phyloP scores from a whole-genome alignment of 2,329 filamentous ascomycete species.

The Thermomyces lanuginosus region DNA sequence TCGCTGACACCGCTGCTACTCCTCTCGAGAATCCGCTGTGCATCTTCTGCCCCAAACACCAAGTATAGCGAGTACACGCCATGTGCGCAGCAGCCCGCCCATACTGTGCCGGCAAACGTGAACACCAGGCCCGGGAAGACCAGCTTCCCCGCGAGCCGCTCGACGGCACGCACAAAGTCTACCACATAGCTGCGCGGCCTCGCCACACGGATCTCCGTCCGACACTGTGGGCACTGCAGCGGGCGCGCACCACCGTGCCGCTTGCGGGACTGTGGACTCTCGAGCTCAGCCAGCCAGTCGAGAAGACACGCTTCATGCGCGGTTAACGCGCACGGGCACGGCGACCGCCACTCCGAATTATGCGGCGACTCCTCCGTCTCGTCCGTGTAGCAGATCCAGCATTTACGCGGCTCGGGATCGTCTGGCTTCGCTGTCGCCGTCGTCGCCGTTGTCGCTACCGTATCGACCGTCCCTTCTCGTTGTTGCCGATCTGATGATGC shows the following conservation, averaged over 20 bases:
- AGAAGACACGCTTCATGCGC: slow-evolving; percentile 83
- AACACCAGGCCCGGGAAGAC: slow-evolving; percentile 49
- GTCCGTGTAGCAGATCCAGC: slow-evolving; percentile 55
- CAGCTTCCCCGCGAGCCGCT: slow-evolving; percentile 40
- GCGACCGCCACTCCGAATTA: slow-evolving; percentile 59
- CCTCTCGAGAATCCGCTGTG: slow-evolving; percentile 35
- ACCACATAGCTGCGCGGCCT: slow-evolving; percentile 61
- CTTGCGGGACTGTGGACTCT: slow-evolving; percentile 41
- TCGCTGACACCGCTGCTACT: too few relatives aligned
- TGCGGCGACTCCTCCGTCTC: slow-evolving; percentile 45
- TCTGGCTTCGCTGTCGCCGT: too few relatives aligned
- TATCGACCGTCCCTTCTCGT: too few relatives aligned
- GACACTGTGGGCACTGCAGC: slow-evolving; percentile 79
- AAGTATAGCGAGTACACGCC: slow-evolving; percentile 48
- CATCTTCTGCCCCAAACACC: slow-evolving; percentile 49
- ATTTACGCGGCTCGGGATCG: slow-evolving; percentile 33
- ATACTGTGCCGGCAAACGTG: slow-evolving; percentile 31
- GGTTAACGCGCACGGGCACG: slow-evolving; percentile 77
- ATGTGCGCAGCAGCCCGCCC: slow-evolving; percentile 38
- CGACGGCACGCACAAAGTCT: slow-evolving; percentile 44
- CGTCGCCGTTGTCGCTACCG: too few relatives aligned
- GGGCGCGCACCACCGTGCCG: slow-evolving; percentile 38
- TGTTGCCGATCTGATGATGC: too few relatives aligned
- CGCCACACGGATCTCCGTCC: slow-evolving; percentile 58
- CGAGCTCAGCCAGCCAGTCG: slow-evolving; percentile 84